These are phyloP conservation scores for Hypoxylon intermedium DNA, from an alignment of 495 filamentous ascomycete genomes.

Conservation along the genomic window DNA sequence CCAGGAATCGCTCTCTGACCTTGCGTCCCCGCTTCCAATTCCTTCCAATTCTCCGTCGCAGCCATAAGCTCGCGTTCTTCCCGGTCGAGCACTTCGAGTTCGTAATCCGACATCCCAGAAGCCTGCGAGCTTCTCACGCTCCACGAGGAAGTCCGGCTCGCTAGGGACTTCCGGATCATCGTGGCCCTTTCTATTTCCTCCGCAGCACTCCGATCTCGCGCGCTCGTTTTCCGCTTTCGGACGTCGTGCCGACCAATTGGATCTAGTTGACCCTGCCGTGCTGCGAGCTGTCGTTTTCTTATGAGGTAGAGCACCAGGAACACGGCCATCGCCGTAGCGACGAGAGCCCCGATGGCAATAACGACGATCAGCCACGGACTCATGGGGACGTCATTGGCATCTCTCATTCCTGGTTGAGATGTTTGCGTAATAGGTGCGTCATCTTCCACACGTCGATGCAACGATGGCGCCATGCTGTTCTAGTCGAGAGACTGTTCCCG, in stretches of 20 bases:
- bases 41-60: conserved; percentile 39
- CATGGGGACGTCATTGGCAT: neutral
- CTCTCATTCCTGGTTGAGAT: conserved; percentile 6
- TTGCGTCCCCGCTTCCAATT: conserved; percentile 42
- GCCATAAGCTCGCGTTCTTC: conserved; percentile 28
- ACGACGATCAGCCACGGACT: conserved; percentile 45
- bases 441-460: conserved; percentile 9
- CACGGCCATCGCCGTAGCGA: conserved; percentile 33
- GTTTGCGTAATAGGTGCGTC: conserved; percentile 12
- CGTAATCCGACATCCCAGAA: neutral
- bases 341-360: conserved; percentile 39
- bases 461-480: conserved; percentile 28
- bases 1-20: conserved; percentile 37
- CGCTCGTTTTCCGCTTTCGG: conserved; percentile 38
- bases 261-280: conserved; percentile 21
- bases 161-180: conserved; percentile 59
- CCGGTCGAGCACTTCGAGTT: conserved; percentile 8
- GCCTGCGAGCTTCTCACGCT: neutral
- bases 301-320: conserved; percentile 31
- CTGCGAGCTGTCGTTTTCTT: conserved; percentile 34
- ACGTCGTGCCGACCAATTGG: conserved; percentile 33
- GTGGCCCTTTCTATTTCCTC: conserved; percentile 49
- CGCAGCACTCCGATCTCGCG: conserved; percentile 33
- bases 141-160: conserved; percentile 44
- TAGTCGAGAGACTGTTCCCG: neutral